Conservation (phyloP, 2,329 filamentous ascomycete species). For the Chrysoporthe deuterocubensis region DNA sequence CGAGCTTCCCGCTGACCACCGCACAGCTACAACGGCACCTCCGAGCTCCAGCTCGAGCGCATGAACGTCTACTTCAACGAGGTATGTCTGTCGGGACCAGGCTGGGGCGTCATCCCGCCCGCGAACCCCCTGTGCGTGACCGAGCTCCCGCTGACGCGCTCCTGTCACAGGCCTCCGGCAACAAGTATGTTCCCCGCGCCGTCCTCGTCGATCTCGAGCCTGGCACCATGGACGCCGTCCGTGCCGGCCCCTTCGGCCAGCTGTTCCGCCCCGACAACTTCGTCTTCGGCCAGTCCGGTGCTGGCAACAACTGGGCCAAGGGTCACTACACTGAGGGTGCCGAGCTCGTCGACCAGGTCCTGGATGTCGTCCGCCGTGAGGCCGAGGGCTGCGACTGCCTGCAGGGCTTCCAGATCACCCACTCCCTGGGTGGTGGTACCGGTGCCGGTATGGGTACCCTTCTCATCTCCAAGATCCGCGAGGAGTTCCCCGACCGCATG, state of each 20-base stretch:
- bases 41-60: conserved; percentile 98
- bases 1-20: conserved; percentile 30
- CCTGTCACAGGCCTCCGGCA: conserved; percentile 75
- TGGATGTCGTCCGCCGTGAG: conserved; percentile 98
- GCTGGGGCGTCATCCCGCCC: neutral
- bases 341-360: conserved; percentile 96
- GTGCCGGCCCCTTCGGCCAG: conserved; percentile 95
- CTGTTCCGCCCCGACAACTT: conserved; percentile 99
- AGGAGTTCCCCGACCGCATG: conserved; percentile 99
- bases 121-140: neutral
- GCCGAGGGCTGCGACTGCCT: conserved; percentile 99
- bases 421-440: conserved; percentile 99
- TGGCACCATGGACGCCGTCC: conserved; percentile 99
- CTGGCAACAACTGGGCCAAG: conserved; percentile 99
- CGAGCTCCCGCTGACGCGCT: conserved; percentile 6
- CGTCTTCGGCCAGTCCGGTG: conserved; percentile 98
- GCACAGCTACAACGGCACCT: conserved; percentile 90
- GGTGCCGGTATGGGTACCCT: conserved; percentile 99
- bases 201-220: conserved; percentile 99
- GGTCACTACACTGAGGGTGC: conserved; percentile 99
- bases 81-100: conserved; percentile 43
- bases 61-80: conserved; percentile 99
- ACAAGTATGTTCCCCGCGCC: conserved; percentile 99
- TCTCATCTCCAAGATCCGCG: conserved; percentile 99
- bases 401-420: conserved; percentile 99